Percentiles rank a stretch among this genome's conserved stretches.
Evolutionary conservation across 1,139 yeast species (phyloP).

Genomic region (Lodderomyces orthopsilosis): DNA sequence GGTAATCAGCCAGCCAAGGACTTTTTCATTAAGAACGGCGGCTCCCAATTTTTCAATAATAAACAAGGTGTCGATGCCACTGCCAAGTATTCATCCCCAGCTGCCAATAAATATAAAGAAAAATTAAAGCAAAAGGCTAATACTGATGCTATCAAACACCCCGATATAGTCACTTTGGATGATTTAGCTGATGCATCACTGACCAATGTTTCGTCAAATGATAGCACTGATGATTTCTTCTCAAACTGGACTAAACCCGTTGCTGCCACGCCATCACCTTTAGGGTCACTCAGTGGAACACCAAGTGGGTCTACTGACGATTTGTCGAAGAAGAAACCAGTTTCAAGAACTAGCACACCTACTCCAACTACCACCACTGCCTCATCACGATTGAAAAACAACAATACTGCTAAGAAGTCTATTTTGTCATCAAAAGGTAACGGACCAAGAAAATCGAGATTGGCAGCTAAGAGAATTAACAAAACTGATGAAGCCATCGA

Average conservation of each 20-base stretch:
- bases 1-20: constrained; percentile 87
- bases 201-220: constrained; percentile 29
- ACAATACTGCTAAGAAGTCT: constrained; percentile 32
- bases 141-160: constrained; percentile 66
- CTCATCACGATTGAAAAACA: constrained; percentile 19
- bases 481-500: constrained; percentile 69
- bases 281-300: constrained; percentile 48
- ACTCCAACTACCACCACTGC: constrained; percentile 13
- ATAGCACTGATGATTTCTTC: constrained; percentile 78
- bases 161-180: constrained; percentile 61
- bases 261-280: constrained; percentile 51
- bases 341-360: constrained; percentile 22
- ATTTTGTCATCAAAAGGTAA: constrained; percentile 42
- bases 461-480: constrained; percentile 48
- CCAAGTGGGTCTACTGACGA: constrained; percentile 45
- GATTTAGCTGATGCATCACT: constrained; percentile 45
- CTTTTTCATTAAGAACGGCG: constrained; percentile 80
- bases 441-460: constrained; percentile 54
- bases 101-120: constrained; percentile 76
- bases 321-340: constrained; percentile 22
- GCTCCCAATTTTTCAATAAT: constrained; percentile 56
- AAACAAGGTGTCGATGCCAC: constrained; percentile 57
- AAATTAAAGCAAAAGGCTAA: constrained; percentile 68
- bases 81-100: constrained; percentile 75
- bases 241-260: constrained; percentile 86